Conservation (phyloP, 2,329 filamentous ascomycete species). For the Penicillium sp. region DNA sequence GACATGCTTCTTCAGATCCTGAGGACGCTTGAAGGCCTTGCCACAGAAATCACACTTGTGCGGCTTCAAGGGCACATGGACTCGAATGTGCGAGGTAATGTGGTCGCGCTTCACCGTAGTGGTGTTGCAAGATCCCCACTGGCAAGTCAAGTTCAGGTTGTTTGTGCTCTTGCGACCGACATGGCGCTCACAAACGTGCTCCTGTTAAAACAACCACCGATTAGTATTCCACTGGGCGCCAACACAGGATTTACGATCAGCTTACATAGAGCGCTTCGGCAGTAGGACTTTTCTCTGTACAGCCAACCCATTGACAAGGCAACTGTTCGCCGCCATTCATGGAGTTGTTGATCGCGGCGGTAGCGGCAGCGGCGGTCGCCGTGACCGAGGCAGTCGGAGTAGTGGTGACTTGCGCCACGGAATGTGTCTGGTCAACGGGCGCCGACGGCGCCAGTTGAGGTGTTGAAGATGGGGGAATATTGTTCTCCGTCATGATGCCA, state of each 20-base stretch:
- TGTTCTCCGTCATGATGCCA: constrained; percentile 44
- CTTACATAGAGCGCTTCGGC: constrained; percentile 64
- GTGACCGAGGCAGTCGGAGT: constrained; percentile 33
- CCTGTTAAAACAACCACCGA: constrained; percentile 53
- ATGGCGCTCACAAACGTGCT: constrained; percentile 97
- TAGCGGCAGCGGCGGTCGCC: constrained; percentile 39
- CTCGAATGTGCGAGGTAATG: constrained; percentile 97
- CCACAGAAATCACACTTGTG: constrained; percentile 99
- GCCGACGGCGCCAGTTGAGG: constrained; percentile 26
- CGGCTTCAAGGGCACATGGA: constrained; percentile 97
- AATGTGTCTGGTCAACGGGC: constrained; percentile 24
- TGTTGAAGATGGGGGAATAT: constrained; percentile 29
- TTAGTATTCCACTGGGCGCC: background rate
- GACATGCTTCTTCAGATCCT: constrained; percentile 99
- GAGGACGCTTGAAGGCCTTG: constrained; percentile 98
- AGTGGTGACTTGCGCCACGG: constrained; percentile 25
- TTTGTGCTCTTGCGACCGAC: constrained; percentile 99
- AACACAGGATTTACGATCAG: constrained; percentile 1
- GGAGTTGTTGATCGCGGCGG: constrained; percentile 36
- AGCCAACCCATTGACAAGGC: constrained; percentile 63
- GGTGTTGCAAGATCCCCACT: constrained; percentile 94
- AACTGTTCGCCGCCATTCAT: constrained; percentile 42
- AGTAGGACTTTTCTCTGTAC: constrained; percentile 59
- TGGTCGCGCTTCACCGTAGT: constrained; percentile 98
- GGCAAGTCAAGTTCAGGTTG: constrained; percentile 94